These are phyloP conservation scores for Aspergillus asperescens DNA, from an alignment of 495 filamentous ascomycete species.

Conservation along the genomic window DNA sequence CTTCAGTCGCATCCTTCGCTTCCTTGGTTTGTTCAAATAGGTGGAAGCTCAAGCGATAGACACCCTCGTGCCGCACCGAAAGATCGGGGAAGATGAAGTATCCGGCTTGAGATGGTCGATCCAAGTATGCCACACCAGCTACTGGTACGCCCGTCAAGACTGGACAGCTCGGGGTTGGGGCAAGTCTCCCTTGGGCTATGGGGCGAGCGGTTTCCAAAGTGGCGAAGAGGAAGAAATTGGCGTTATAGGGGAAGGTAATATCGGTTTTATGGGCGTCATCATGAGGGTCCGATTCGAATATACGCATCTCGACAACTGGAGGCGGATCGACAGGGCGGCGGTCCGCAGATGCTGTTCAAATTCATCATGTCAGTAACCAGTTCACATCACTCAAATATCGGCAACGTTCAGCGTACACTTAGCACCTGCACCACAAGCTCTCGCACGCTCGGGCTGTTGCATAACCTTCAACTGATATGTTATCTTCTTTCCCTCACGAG, in stretches of 20 bases:
- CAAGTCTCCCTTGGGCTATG: slow-evolving; percentile 76
- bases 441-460: slow-evolving; percentile 91
- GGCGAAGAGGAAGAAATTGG: slow-evolving; percentile 96
- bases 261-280: slow-evolving; percentile 53
- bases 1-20: slow-evolving; percentile 56
- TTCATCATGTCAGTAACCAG: slow-evolving; percentile 3
- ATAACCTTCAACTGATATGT: slow-evolving; percentile 82
- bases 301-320: slow-evolving; percentile 87
- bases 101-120: slow-evolving; percentile 83
- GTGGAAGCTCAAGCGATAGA: slow-evolving; percentile 82
- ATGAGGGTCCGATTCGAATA: slow-evolving; percentile 70
- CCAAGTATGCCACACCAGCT: slow-evolving; percentile 93
- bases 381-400: background rate
- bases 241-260: slow-evolving; percentile 88
- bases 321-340: slow-evolving; percentile 95
- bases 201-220: slow-evolving; percentile 83
- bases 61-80: slow-evolving; percentile 92
- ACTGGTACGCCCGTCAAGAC: slow-evolving; percentile 94
- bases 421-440: slow-evolving; percentile 91
- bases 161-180: slow-evolving; percentile 62
- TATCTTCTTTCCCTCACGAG: slow-evolving; percentile 72
- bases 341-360: slow-evolving; percentile 74
- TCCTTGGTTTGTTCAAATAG: slow-evolving; percentile 92
- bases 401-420: slow-evolving; percentile 65
- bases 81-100: slow-evolving; percentile 98